Conservation (phyloP, 768 basidiomycete species). For the Lentinus tigrinus region DNA sequence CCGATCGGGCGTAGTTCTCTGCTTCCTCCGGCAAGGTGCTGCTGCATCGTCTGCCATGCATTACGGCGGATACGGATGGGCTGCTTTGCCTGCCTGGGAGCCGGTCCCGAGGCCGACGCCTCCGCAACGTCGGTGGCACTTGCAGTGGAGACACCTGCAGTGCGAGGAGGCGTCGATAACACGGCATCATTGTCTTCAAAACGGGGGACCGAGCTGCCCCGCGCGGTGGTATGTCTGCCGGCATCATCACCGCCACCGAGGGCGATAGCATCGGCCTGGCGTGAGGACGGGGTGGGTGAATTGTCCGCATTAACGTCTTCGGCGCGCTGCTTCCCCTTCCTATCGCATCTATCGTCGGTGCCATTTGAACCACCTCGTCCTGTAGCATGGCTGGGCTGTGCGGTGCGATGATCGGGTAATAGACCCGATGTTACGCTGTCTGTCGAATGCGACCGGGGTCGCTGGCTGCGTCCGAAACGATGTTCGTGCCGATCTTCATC, state of each 20-base stretch:
- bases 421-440: neutral
- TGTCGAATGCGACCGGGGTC: neutral
- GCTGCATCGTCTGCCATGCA: constrained; percentile 15
- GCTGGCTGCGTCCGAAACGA: neutral
- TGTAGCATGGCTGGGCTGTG: no score
- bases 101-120: neutral
- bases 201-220: neutral
- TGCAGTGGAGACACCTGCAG: neutral
- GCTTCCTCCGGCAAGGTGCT: constrained; percentile 1
- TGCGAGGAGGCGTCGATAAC: constrained; percentile 2
- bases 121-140: neutral
- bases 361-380: no score
- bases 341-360: neutral
- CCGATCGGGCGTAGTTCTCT: neutral
- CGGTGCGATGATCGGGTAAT: neutral
- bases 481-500: neutral
- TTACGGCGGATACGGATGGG: constrained; percentile 9
- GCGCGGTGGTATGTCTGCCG: constrained; percentile 6
- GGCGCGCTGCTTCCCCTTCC: constrained; percentile 16
- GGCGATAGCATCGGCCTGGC: neutral
- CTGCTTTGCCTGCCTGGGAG: neutral
- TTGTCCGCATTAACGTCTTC: constrained; percentile 10
- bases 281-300: neutral
- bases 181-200: neutral
- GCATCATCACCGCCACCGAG: constrained; percentile 4